Evolutionary conservation across 768 basidiomycete genomes (phyloP).

Genomic region (Naganishia antarctica): DNA sequence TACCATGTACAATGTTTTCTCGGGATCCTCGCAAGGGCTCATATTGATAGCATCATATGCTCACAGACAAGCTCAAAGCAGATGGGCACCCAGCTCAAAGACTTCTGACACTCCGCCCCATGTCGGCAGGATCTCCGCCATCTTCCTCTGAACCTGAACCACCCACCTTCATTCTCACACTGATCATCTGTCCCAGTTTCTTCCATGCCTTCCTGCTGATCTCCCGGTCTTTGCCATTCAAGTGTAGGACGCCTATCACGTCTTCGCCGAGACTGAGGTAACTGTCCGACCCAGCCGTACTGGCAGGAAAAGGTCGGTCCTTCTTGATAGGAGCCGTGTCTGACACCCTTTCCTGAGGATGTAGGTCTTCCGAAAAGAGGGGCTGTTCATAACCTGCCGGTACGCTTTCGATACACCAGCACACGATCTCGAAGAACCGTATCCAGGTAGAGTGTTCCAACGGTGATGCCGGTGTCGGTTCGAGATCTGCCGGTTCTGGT

Average conservation of each 20-base stretch:
- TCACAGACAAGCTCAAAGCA: too few species aligned
- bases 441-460: neutral
- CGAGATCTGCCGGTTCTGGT: too few species aligned
- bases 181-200: constrained; percentile 19
- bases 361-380: neutral
- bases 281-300: neutral
- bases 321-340: neutral
- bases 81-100: neutral
- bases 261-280: constrained; percentile 4
- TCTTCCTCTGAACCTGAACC: neutral
- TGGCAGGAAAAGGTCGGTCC: neutral
- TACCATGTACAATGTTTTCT: too few species aligned
- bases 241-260: neutral
- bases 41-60: too few species aligned
- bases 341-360: neutral
- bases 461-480: neutral
- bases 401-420: constrained; percentile 13
- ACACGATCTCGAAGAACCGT: neutral
- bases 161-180: neutral
- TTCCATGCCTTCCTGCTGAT: constrained; percentile 9
- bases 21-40: too few species aligned
- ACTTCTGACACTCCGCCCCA: constrained; percentile 9
- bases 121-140: neutral
- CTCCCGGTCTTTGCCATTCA: neutral
- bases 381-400: constrained; percentile 13